These are phyloP conservation scores for Macadamia tetraphylla DNA, from an alignment of 164 flowering plant species.

Conservation along the genomic window DNA sequence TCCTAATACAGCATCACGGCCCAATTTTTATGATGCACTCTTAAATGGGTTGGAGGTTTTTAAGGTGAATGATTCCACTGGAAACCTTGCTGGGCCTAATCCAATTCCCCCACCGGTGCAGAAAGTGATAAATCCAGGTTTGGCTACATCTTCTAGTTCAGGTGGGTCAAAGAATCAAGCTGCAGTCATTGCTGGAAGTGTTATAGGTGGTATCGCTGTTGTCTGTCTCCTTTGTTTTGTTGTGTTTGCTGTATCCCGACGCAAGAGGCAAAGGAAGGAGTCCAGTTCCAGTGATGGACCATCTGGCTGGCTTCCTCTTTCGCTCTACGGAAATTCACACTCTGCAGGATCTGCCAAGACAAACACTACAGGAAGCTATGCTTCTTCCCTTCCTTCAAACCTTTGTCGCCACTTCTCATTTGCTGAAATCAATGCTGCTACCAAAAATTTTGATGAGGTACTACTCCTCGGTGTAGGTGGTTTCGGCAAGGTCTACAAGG, in stretches of 20 bases:
- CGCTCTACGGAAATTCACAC: slow-evolving; percentile 26
- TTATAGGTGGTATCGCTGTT: slow-evolving; percentile 19
- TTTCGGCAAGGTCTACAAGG: slow-evolving; percentile 47
- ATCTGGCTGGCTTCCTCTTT: slow-evolving; percentile 27
- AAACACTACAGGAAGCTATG: slow-evolving; percentile 29
- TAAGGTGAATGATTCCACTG: slow-evolving; percentile 26
- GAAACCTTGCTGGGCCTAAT: slow-evolving; percentile 36
- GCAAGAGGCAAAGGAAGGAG: slow-evolving; percentile 19
- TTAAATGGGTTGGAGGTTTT: slow-evolving; percentile 53
- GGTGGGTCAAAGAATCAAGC: slow-evolving; percentile 9
- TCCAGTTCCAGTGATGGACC: slow-evolving; percentile 26
- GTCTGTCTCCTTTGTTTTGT: slow-evolving; percentile 18
- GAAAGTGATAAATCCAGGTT: background rate
- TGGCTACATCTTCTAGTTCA: background rate
- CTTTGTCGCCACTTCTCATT: slow-evolving; percentile 47
- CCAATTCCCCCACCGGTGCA: slow-evolving; percentile 19
- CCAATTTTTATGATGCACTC: slow-evolving; percentile 21
- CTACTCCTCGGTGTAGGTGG: slow-evolving; percentile 43
- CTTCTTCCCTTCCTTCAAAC: slow-evolving; percentile 29
- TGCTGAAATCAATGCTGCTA: slow-evolving; percentile 39
- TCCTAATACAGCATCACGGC: background rate
- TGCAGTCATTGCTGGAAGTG: slow-evolving; percentile 24
- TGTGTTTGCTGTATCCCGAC: slow-evolving; percentile 14
- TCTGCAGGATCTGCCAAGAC: slow-evolving; percentile 24
- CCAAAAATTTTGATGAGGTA: slow-evolving; percentile 34